Evolutionary conservation across 176 grass and related monocot genomes (phyloP), one percentile per base, ranked within the genome.

Genomic region (Oryza rufipogon): DNA sequence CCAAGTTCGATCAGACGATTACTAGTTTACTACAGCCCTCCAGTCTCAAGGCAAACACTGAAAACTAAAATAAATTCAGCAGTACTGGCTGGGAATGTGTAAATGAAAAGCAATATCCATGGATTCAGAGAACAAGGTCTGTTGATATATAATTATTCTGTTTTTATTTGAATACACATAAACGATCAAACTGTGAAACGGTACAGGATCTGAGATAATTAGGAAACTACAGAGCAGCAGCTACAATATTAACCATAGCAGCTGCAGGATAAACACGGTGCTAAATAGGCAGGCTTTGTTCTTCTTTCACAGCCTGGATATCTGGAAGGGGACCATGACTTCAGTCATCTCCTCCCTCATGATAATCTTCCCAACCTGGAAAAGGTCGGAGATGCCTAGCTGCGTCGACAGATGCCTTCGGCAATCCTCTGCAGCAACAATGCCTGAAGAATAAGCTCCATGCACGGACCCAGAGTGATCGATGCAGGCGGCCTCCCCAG

Each of bases 401-500:
- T 91, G 91, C 19, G 73, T 46, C 0, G 91, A 90, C 39, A 99
- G 89, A 73, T 64, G 83, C 89, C 90, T 96, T 91, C 72, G 88
- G 83, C 93, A 96, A 63, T 92, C 89, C 83, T 94, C 93, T 26
- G 88, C 93, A 45, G 96, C 91, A 0, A 33, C 66, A 36, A 96
- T 89, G 25, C 96, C 93, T 45, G 96, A 94, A 4, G 96, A 92
- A 79, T 99, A 99, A 26, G 96, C 96, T 78, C 96, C 96, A 12
- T 99, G 93, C 58, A 96, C 93, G 1, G 96, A 99, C 33, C 96
- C 96, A 44, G 93, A 99, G 60, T 99, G 93, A 73, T 99, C 91
- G 3, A 89, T 83, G 68, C 93, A 93, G 73, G 96, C 93, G 8
- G 96, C 93, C 85, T 99, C 96, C 41, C 96, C 96, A 19, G 96